Evolutionary conservation across 768 basidiomycete species (phyloP).

Genomic region (Suillus bovinus): DNA sequence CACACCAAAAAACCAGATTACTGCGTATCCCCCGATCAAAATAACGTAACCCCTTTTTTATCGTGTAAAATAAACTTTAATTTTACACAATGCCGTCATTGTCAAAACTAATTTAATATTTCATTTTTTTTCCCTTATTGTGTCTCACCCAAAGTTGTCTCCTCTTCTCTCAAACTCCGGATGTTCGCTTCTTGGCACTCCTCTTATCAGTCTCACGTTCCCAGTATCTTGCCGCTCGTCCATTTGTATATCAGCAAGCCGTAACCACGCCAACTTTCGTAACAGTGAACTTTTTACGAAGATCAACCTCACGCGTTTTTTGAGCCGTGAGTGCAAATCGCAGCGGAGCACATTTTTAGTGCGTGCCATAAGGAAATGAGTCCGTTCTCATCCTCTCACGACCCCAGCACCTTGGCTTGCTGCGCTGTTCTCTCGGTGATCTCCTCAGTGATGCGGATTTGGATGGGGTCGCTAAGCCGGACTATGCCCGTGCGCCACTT

Average conservation of each 20-base stretch:
- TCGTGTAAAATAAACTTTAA: background rate
- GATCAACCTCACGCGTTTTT: too few species aligned
- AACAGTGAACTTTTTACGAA: too few species aligned
- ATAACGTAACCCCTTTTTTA: constrained; percentile 5
- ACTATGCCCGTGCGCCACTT: background rate
- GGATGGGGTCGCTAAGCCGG: background rate
- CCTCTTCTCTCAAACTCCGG: background rate
- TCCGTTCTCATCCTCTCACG: background rate
- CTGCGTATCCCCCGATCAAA: constrained; percentile 6
- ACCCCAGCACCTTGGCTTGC: background rate
- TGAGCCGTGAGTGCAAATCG: background rate
- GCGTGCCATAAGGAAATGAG: too few species aligned
- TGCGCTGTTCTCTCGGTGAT: background rate
- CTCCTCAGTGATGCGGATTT: background rate
- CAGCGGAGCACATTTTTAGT: too few species aligned
- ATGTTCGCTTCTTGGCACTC: background rate
- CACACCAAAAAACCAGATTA: constrained; percentile 1
- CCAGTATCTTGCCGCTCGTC: background rate
- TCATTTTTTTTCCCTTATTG: background rate
- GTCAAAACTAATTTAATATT: background rate
- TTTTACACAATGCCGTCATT: constrained; percentile 3
- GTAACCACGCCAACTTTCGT: too few species aligned
- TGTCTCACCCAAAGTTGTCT: background rate
- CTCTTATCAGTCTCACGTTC: background rate
- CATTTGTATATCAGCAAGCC: too few species aligned